Percentiles rank a stretch among this genome's conserved stretches.
Conservation (phyloP, 2,329 filamentous ascomycete genomes). For the Claviceps paspali region DNA sequence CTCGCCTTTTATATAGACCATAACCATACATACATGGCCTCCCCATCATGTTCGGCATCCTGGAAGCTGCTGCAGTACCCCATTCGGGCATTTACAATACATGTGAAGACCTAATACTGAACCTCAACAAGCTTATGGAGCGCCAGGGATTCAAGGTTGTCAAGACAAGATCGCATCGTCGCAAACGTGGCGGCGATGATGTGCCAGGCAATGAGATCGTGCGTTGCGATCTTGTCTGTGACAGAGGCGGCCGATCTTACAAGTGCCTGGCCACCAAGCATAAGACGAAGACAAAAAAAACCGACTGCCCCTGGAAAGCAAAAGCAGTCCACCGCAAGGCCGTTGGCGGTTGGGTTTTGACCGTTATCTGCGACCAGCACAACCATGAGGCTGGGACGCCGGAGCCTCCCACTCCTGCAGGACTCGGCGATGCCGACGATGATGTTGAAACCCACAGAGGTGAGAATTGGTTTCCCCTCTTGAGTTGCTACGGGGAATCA, state of each 20-base stretch:
- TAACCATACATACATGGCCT: neutral
- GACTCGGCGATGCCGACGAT: constrained; percentile 19
- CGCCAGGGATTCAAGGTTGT: constrained; percentile 31
- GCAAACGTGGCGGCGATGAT: constrained; percentile 24
- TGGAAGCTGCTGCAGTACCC: constrained; percentile 24
- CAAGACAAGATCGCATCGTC: constrained; percentile 27
- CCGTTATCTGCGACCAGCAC: constrained; percentile 27
- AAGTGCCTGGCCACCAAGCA: constrained; percentile 28
- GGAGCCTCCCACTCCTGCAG: constrained; percentile 23
- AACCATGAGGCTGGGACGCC: constrained; percentile 30
- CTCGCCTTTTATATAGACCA: constrained; percentile 9
- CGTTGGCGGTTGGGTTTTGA: constrained; percentile 29
- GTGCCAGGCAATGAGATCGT: constrained; percentile 27
- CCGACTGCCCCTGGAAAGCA: constrained; percentile 29
- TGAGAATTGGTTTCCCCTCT: neutral
- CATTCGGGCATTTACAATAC: constrained; percentile 21
- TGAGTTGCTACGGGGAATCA: neutral
- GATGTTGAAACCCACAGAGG: constrained; percentile 11
- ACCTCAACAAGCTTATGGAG: constrained; percentile 25
- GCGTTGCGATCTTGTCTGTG: constrained; percentile 29
- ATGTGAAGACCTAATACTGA: constrained; percentile 27
- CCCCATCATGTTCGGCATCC: constrained; percentile 27
- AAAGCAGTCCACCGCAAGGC: constrained; percentile 29
- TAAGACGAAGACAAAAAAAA: constrained; percentile 31
- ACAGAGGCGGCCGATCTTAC: constrained; percentile 28